phyloP scores from a whole-genome alignment of 2,329 filamentous ascomycete species.

The Clarireedia hainanense region DNA sequence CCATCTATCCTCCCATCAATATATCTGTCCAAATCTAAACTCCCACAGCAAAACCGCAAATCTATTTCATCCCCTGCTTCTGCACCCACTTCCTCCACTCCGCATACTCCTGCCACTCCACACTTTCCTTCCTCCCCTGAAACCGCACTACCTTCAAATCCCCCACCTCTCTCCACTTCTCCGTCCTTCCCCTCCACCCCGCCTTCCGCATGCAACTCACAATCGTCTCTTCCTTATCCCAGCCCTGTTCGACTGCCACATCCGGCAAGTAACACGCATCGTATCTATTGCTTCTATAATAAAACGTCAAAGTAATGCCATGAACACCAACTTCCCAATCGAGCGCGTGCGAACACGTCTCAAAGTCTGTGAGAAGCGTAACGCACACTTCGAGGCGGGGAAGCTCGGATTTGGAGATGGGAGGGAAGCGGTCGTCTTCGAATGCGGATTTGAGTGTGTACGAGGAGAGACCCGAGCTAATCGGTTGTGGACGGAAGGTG shows the following conservation, averaged over 20 bases:
- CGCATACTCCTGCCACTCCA: slow-evolving; percentile 68
- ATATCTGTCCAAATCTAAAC: neutral
- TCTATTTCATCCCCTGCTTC: neutral
- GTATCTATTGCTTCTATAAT: slow-evolving; percentile 62
- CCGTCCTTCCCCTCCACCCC: slow-evolving; percentile 66
- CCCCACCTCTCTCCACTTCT: slow-evolving; percentile 65
- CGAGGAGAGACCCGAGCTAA: slow-evolving; percentile 63
- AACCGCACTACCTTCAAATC: slow-evolving; percentile 71
- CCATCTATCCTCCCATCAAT: neutral
- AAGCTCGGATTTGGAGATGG: slow-evolving; percentile 47
- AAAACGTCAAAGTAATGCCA: slow-evolving; percentile 80
- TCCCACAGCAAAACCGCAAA: too few relatives aligned
- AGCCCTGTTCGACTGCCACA: slow-evolving; percentile 85
- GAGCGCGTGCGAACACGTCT: slow-evolving; percentile 61
- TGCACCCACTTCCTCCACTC: slow-evolving; percentile 69
- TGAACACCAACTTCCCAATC: slow-evolving; percentile 86
- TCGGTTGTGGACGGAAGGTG: slow-evolving; percentile 74
- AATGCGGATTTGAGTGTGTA: slow-evolving; percentile 78
- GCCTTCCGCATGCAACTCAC: slow-evolving; percentile 90
- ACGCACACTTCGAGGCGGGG: slow-evolving; percentile 56
- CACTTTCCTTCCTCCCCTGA: slow-evolving; percentile 69
- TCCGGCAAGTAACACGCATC: slow-evolving; percentile 89
- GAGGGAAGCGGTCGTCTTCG: slow-evolving; percentile 54
- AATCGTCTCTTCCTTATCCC: slow-evolving; percentile 88
- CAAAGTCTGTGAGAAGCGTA: slow-evolving; percentile 81